These are phyloP conservation scores for Fusarium sp. DNA, from an alignment of 2,329 filamentous ascomycete genomes.

Conservation along the genomic window DNA sequence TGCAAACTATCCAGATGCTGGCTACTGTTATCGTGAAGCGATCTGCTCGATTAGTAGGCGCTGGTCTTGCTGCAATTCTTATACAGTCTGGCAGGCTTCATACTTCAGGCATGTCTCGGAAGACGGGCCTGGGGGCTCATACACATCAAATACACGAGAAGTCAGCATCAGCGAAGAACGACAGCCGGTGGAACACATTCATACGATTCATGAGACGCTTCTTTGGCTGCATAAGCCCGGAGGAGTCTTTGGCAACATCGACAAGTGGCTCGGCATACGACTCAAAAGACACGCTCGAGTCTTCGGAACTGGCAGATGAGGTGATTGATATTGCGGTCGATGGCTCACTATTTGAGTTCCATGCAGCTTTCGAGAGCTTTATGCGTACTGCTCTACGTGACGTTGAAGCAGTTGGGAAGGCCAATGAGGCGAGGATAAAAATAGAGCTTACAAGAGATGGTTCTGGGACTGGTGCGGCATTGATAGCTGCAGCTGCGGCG, in stretches of 20 bases:
- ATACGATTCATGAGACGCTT: not conserved
- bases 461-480: conserved; percentile 6
- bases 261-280: not conserved
- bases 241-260: fast-evolving
- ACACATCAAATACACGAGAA: not conserved
- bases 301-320: not conserved
- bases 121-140: fast-evolving
- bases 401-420: not conserved
- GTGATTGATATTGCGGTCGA: not conserved
- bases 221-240: not conserved
- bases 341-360: conserved; percentile 6
- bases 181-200: fast-evolving
- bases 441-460: conserved; percentile 19
- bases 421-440: not conserved
- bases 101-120: not conserved
- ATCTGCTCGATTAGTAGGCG: conserved; percentile 6
- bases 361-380: not conserved
- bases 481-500: conserved; percentile 2
- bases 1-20: not conserved
- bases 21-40: not conserved
- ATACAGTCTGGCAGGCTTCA: not conserved
- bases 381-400: not conserved
- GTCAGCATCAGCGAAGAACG: fast-evolving
- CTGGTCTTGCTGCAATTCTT: not conserved
- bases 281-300: not conserved